Evolutionary conservation across 306 rosid species (phyloP).

Genomic region (Dryas drummondii): DNA sequence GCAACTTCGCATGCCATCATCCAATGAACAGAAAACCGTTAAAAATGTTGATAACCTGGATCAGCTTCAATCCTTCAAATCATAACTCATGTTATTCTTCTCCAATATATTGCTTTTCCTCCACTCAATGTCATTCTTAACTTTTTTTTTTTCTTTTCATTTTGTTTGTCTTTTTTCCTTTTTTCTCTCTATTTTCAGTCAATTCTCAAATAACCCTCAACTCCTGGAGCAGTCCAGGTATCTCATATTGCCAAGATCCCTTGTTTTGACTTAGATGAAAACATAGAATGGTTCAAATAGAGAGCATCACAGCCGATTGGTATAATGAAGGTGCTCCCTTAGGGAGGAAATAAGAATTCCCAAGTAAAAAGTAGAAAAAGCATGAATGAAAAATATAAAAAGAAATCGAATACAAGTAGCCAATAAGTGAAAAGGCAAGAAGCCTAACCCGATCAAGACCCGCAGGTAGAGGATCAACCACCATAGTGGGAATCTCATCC

Average conservation of each 20-base stretch:
- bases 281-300: background rate
- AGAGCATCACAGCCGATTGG: constrained; percentile 14
- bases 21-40: background rate
- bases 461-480: constrained; percentile 92
- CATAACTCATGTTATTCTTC: background rate
- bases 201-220: background rate
- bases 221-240: background rate
- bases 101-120: background rate
- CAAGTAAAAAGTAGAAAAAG: constrained; percentile 7
- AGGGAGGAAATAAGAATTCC: background rate
- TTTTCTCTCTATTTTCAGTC: background rate
- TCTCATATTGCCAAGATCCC: background rate
- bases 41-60: constrained; percentile 1
- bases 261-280: background rate
- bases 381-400: constrained; percentile 3
- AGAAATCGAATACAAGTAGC: background rate
- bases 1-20: background rate
- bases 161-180: background rate
- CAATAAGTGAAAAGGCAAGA: constrained; percentile 10
- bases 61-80: background rate
- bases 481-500: constrained; percentile 94
- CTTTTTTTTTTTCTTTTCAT: background rate
- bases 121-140: background rate
- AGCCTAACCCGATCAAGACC: constrained; percentile 84
- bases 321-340: background rate